Evolutionary conservation across 2,329 filamentous ascomycete species (phyloP).

Genomic region (Colletotrichum destructivum): DNA sequence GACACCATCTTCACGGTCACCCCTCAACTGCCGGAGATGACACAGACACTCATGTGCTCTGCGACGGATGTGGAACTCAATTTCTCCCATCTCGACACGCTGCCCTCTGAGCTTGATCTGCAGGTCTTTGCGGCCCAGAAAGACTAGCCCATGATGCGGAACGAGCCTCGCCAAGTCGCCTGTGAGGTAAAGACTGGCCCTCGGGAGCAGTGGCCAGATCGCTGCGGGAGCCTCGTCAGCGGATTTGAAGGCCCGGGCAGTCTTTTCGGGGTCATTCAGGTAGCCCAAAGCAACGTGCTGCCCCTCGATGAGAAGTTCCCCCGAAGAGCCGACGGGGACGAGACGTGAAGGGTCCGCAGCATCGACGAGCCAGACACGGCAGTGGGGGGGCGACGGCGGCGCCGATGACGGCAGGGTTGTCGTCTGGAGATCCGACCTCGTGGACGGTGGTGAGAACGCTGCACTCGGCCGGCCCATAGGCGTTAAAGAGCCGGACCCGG

Average conservation of each 20-base stretch:
- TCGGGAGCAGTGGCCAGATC: background rate
- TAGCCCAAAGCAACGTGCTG: conserved; percentile 44
- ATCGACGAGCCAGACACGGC: conserved; percentile 42
- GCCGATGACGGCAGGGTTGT: conserved; percentile 15
- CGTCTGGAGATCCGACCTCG: background rate
- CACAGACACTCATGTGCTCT: background rate
- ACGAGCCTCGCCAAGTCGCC: conserved; percentile 63
- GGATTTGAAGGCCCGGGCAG: conserved; percentile 28
- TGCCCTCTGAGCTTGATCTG: conserved; percentile 19
- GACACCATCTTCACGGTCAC: background rate
- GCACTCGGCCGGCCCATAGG: background rate
- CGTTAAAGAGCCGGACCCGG: background rate
- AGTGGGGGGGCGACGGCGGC: background rate
- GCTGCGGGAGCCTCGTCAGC: conserved; percentile 27
- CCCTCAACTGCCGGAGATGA: background rate
- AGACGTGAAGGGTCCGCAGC: conserved; percentile 42
- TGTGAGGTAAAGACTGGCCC: conserved; percentile 59
- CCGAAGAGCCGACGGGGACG: conserved; percentile 44
- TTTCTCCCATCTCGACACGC: conserved; percentile 60
- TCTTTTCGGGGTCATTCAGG: conserved; percentile 42
- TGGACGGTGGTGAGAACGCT: conserved; percentile 1
- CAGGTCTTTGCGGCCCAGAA: conserved; percentile 5
- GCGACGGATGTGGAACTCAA: conserved; percentile 42
- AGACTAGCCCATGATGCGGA: conserved; percentile 22
- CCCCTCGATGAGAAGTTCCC: conserved; percentile 46